Evolutionary conservation across 257 asterid species (phyloP).

Genomic region (Salvia hispanica): DNA sequence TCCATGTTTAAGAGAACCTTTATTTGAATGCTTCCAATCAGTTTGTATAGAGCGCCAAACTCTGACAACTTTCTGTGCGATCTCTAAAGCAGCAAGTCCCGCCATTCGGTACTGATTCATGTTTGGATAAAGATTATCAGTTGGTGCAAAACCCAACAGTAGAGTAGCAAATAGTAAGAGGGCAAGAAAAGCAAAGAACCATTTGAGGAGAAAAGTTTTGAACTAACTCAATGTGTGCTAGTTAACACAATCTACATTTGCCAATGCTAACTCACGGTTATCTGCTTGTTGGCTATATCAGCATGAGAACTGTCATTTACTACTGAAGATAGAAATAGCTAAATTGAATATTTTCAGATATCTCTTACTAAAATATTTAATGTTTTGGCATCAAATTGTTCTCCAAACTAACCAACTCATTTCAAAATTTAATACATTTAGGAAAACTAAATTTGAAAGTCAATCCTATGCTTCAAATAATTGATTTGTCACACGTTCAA

Average conservation of each 20-base stretch:
- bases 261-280: background rate
- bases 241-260: too few species aligned
- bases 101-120: slow-evolving; percentile 93
- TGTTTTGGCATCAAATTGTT: background rate
- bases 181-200: slow-evolving; percentile 6
- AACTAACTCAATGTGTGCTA: too few species aligned
- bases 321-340: slow-evolving; percentile 12
- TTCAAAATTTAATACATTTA: too few species aligned
- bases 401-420: background rate
- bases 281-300: background rate
- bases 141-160: slow-evolving; percentile 18
- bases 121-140: slow-evolving; percentile 32
- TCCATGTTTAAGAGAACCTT: slow-evolving; percentile 70
- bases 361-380: background rate
- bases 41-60: slow-evolving; percentile 91
- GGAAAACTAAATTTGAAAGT: background rate
- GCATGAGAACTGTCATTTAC: slow-evolving; percentile 1
- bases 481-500: background rate
- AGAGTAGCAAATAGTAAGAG: slow-evolving; percentile 14
- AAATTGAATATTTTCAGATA: background rate
- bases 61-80: slow-evolving; percentile 89
- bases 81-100: slow-evolving; percentile 95
- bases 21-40: slow-evolving; percentile 78
- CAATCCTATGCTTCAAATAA: background rate
- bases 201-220: too few species aligned